A percentile compares a stretch with the other conserved stretches of the same genome.
These are phyloP conservation scores for Carex parvula DNA, from an alignment of 176 grass and related monocot genomes.

Conservation along the genomic window DNA sequence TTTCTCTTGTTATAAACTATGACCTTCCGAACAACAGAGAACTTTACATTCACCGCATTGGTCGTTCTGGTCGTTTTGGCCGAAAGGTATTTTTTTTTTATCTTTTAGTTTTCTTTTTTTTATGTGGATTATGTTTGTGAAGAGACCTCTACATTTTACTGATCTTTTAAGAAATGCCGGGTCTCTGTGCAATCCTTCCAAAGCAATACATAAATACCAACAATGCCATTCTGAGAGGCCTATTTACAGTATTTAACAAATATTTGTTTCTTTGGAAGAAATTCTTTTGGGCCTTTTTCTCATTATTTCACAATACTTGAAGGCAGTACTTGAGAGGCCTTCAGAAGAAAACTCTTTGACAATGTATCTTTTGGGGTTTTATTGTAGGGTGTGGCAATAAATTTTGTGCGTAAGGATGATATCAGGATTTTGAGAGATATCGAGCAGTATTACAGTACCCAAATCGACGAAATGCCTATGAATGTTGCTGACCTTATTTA, in stretches of 20 bases:
- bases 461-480: constrained; percentile 99
- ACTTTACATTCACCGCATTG: constrained; percentile 97
- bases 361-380: background rate
- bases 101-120: background rate
- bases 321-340: background rate
- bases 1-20: constrained; percentile 97
- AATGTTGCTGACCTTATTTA: constrained; percentile 95
- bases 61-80: constrained; percentile 88
- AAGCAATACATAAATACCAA: background rate
- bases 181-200: background rate
- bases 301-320: background rate
- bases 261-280: background rate
- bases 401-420: constrained; percentile 95
- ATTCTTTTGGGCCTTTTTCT: background rate
- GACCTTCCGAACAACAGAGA: constrained; percentile 97
- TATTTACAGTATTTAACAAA: background rate
- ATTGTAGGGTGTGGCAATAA: constrained; percentile 90
- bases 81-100: constrained; percentile 62
- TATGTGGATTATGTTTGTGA: background rate
- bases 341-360: background rate
- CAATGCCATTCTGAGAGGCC: background rate
- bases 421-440: constrained; percentile 95
- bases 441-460: constrained; percentile 97
- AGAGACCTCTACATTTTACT: background rate
- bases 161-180: background rate